Evolutionary conservation across 306 rosid species (phyloP), one percentile per base, ranked within the genome.

Genomic region (Sphenostylis stenocarpa): DNA sequence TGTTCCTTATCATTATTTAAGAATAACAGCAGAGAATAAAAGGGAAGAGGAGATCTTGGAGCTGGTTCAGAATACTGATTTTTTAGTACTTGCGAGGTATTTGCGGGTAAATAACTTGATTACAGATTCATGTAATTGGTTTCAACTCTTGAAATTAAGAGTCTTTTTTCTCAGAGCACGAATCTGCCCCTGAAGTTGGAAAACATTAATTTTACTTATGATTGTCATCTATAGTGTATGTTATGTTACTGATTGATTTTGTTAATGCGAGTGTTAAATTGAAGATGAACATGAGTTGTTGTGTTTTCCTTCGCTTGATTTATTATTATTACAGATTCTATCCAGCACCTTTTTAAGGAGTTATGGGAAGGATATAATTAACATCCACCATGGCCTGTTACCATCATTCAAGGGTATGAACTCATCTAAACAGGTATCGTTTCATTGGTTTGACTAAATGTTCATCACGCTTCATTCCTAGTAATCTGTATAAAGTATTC

Each of bases 11-110:
- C 89, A 90, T 81, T 82, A 26, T 81, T 56, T 91, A 36, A 49
- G 48, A 47, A 78, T 88, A 73, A 78, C 85, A 75, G 38, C 76
- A 20, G 86, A 71, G 61, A 71, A 84, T 47, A 91, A 91, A 86
- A 79, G 93, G 39, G 97, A 91, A 81, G 83, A 45, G 72, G 89
- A 90, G 71, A 86, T 90, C 64, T 73, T 91, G 89, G 88, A 84
- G 73, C 85, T 91, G 91, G 93, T 91, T 78, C 85, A 76, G 76
- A 70, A 90, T 75, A 88, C 97, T 48, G 93, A 91, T 69, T 88
- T 91, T 79, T 84, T 90, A 84, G 90, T 90, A 33, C 90, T 91
- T 83, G 94, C 97, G 56, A 86, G 97, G 97, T 91, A 89, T 82
- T 89, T 85, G 90, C 93, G 87, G 91, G 95, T 90, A 84, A 87